phyloP scores from a whole-genome alignment of 768 basidiomycete species.

The Russula virescens region DNA sequence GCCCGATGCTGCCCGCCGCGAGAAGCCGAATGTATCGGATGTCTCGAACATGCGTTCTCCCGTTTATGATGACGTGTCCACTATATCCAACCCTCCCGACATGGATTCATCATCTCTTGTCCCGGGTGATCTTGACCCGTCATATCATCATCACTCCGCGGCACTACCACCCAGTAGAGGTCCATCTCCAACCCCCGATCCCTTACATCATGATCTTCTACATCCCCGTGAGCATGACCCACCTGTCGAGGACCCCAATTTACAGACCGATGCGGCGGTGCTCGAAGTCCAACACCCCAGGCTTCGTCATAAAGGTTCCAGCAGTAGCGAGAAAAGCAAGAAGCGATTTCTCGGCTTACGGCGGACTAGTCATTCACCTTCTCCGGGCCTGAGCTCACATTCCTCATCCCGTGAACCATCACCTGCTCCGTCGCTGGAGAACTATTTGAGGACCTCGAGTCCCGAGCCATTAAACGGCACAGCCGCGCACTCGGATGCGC shows the following conservation, averaged over 20 bases:
- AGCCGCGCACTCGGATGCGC: not conserved
- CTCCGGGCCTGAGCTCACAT: constrained; percentile 9
- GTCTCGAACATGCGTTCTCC: constrained; percentile 5
- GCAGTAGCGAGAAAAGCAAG: constrained; percentile 19
- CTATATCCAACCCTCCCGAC: constrained; percentile 35
- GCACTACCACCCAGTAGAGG: constrained; percentile 5
- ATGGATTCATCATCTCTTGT: constrained; percentile 20
- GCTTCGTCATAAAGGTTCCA: constrained; percentile 15
- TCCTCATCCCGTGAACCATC: constrained; percentile 19
- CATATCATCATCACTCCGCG: not conserved
- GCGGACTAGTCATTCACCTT: constrained; percentile 10
- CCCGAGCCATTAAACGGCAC: not conserved
- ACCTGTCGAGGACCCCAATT: not conserved
- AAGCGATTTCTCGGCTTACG: constrained; percentile 19
- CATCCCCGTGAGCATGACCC: not conserved
- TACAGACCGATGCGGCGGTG: not conserved
- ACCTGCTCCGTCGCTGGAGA: constrained; percentile 14
- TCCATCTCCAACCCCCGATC: constrained; percentile 6
- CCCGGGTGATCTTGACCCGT: constrained; percentile 21
- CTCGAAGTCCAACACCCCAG: constrained; percentile 4
- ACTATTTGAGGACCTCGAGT: constrained; percentile 3
- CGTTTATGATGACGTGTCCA: constrained; percentile 27
- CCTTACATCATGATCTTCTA: not conserved
- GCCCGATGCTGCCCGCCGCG: constrained; percentile 60
- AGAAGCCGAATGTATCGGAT: constrained; percentile 24